Evolutionary conservation across 2,329 filamentous ascomycete genomes (phyloP).

Genomic region (Arthrinium phaeospermum): DNA sequence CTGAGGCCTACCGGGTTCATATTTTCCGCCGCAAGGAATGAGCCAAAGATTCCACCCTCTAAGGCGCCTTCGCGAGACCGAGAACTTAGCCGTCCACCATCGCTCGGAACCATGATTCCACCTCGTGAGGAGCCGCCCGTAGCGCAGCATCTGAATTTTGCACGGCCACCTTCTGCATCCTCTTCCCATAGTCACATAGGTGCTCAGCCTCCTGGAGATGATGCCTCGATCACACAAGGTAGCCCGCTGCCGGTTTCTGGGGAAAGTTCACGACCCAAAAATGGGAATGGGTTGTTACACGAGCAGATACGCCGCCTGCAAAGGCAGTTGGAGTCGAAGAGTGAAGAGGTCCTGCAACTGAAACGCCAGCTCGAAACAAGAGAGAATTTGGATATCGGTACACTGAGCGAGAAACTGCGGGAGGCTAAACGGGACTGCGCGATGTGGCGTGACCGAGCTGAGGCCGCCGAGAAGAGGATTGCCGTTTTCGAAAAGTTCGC

Average conservation of each 20-base stretch:
- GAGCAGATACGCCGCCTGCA: conserved; percentile 56
- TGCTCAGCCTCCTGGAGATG: conserved; percentile 16
- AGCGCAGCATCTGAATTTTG: conserved; percentile 44
- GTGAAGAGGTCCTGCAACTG: conserved; percentile 53
- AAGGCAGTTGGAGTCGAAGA: conserved; percentile 50
- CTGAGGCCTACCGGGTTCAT: conserved; percentile 27
- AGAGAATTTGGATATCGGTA: conserved; percentile 49
- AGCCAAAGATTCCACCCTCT: conserved; percentile 25
- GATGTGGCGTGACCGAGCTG: conserved; percentile 61
- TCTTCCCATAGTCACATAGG: conserved; percentile 26
- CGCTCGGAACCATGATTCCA: conserved; percentile 46
- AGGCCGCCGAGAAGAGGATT: conserved; percentile 60
- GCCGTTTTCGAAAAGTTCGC: conserved; percentile 53
- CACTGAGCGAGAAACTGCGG: conserved; percentile 55
- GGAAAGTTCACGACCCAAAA: conserved; percentile 30
- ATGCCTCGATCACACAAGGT: conserved; percentile 15
- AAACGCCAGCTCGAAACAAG: conserved; percentile 52
- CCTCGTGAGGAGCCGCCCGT: conserved; percentile 45
- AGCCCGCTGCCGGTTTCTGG: conserved; percentile 6
- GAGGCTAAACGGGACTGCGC: conserved; percentile 47
- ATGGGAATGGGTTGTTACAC: conserved; percentile 47
- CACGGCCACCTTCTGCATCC: conserved; percentile 41
- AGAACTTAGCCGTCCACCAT: conserved; percentile 33
- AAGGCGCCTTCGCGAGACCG: conserved; percentile 27
- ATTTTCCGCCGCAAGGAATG: conserved; percentile 28